phyloP scores from a whole-genome alignment of 2,329 filamentous ascomycete genomes.

The Lanzia echinophila region DNA sequence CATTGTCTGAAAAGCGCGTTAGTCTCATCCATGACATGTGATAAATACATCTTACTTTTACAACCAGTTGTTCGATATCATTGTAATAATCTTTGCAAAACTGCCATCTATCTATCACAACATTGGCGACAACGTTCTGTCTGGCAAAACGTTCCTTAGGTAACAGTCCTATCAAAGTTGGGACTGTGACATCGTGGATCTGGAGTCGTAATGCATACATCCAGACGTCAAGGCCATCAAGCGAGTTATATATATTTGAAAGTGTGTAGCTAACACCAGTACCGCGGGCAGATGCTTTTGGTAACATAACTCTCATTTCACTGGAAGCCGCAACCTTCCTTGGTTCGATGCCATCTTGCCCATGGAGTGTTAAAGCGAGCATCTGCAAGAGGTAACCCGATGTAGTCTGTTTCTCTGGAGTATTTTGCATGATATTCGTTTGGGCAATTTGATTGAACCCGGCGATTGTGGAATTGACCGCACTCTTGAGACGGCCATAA shows the following conservation, averaged over 20 bases:
- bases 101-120: conserved; percentile 49
- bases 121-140: conserved; percentile 58
- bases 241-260: conserved; percentile 32
- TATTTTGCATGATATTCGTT: not conserved
- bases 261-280: conserved; percentile 46
- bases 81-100: conserved; percentile 45
- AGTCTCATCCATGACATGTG: not conserved
- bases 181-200: conserved; percentile 53
- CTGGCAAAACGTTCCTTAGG: conserved; percentile 59
- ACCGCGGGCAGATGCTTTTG: conserved; percentile 64
- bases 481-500: conserved; percentile 66
- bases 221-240: not conserved
- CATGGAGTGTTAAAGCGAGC: not conserved
- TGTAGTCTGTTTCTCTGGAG: no score
- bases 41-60: conserved; percentile 45
- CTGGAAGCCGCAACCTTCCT: conserved; percentile 32
- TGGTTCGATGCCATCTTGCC: not conserved
- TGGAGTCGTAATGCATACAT: conserved; percentile 14
- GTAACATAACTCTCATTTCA: conserved; percentile 49
- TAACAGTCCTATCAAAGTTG: conserved; percentile 67
- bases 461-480: conserved; percentile 41
- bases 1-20: conserved; percentile 39
- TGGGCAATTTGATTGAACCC: conserved; percentile 9
- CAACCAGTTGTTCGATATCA: conserved; percentile 51
- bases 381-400: not conserved